Evolutionary conservation across 768 basidiomycete species (phyloP).

Genomic region (Lepiota subincarnata): DNA sequence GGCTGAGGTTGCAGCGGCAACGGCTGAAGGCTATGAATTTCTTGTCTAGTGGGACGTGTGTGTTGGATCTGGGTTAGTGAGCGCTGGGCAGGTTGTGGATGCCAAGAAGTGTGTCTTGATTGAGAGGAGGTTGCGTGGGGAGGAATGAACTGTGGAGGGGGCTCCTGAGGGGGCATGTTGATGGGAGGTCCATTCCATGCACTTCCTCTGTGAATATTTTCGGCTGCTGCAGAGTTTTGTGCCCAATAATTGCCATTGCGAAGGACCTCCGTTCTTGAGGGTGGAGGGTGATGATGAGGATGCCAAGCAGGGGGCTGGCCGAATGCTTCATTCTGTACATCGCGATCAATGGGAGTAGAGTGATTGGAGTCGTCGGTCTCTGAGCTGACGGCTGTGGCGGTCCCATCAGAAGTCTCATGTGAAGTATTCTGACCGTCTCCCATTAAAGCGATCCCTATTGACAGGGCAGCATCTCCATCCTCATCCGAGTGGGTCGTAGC

Average conservation of each 20-base stretch:
- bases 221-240: neutral
- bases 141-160: neutral
- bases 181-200: neutral
- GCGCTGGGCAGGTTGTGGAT: conserved; percentile 1
- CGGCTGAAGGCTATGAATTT: conserved; percentile 2
- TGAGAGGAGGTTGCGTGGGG: neutral
- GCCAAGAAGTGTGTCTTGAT: conserved; percentile 3
- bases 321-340: neutral
- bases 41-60: conserved; percentile 5
- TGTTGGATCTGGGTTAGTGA: neutral
- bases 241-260: neutral
- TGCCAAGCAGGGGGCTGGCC: neutral
- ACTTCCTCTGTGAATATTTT: neutral
- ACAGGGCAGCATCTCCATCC: conserved; percentile 16
- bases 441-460: conserved; percentile 28
- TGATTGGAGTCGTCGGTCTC: neutral
- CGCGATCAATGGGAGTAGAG: neutral
- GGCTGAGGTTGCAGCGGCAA: neutral
- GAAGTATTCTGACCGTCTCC: conserved; percentile 11
- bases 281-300: neutral
- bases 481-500: conserved; percentile 9
- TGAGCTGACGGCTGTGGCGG: neutral
- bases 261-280: neutral
- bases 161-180: neutral
- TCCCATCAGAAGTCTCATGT: conserved; percentile 7